phyloP scores from a whole-genome alignment of 1,284 basidiomycete genomes.

The Schizopora paradoxa region DNA sequence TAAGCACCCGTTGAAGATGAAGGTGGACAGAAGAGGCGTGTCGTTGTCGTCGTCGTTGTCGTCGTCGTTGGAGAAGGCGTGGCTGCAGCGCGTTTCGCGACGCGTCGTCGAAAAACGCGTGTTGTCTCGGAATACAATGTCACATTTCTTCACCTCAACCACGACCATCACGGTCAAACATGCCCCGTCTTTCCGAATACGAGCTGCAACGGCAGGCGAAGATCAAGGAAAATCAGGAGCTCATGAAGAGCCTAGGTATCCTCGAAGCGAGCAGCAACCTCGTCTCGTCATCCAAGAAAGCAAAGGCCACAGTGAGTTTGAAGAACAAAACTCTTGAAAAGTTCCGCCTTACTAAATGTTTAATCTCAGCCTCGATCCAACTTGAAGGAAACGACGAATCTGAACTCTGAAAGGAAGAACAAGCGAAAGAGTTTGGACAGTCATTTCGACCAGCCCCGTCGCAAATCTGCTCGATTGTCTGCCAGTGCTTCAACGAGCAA shows the following conservation, averaged over 20 bases:
- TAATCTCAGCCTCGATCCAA: too few relatives aligned
- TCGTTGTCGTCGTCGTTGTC: not conserved
- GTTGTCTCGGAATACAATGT: not conserved
- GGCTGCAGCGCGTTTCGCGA: not conserved
- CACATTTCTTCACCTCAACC: not conserved
- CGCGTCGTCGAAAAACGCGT: slow-evolving; percentile 5
- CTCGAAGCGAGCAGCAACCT: too few relatives aligned
- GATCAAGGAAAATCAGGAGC: slow-evolving; percentile 29
- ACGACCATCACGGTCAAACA: slow-evolving; percentile 6
- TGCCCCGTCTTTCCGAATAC: slow-evolving; percentile 22
- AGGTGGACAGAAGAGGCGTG: not conserved
- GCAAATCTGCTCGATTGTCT: slow-evolving; percentile 15
- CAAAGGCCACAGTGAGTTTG: too few relatives aligned
- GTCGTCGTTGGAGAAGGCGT: not conserved
- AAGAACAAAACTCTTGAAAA: too few relatives aligned
- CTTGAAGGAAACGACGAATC: too few relatives aligned
- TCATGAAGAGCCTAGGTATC: slow-evolving; percentile 22
- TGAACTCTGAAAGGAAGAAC: too few relatives aligned
- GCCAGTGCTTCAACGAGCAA: too few relatives aligned
- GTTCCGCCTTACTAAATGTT: too few relatives aligned
- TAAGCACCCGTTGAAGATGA: not conserved
- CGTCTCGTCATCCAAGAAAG: too few relatives aligned
- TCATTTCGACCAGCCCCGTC: too few relatives aligned
- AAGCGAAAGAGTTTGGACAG: too few relatives aligned
- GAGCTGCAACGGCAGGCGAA: slow-evolving; percentile 30